Conservation (phyloP, 1,139 yeast genomes). For the Casaregolazyma lundiana region DNA sequence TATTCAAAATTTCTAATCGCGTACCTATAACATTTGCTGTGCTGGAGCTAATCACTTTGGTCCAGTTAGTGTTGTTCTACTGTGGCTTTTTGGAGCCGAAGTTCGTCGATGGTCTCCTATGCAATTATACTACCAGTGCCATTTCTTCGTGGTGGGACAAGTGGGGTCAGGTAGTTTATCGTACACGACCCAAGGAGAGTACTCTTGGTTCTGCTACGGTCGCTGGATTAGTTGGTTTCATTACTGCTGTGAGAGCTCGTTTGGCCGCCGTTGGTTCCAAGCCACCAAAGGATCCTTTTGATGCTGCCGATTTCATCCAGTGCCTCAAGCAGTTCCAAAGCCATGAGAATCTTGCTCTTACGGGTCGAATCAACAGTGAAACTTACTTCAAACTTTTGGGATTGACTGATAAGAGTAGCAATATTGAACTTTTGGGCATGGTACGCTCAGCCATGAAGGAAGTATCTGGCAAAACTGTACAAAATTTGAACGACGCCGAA, state of each 20-base stretch:
- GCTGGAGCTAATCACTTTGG: conserved; percentile 63
- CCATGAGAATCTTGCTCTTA: conserved; percentile 54
- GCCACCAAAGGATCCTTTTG: conserved; percentile 84
- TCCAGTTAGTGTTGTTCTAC: conserved; percentile 74
- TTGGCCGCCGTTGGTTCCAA: conserved; percentile 57
- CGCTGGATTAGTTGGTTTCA: conserved; percentile 60
- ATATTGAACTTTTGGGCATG: conserved; percentile 54
- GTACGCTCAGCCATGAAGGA: conserved; percentile 77
- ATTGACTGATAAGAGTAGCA: conserved; percentile 49
- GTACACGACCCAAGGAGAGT: conserved; percentile 50
- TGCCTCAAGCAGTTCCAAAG: conserved; percentile 67
- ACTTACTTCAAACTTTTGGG: conserved; percentile 59
- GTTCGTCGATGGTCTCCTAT: conserved; percentile 78
- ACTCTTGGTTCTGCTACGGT: conserved; percentile 62
- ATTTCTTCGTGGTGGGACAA: conserved; percentile 77
- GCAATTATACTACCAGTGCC: conserved; percentile 71
- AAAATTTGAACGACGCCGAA: conserved; percentile 44
- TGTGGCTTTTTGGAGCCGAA: conserved; percentile 66
- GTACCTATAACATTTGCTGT: conserved; percentile 64
- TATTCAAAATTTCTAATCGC: conserved; percentile 54
- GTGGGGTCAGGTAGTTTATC: conserved; percentile 60
- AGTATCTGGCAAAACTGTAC: conserved; percentile 43
- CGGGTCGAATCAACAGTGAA: conserved; percentile 56
- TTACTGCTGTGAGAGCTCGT: conserved; percentile 62
- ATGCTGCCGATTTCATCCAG: conserved; percentile 57